Evolutionary conservation across 176 grass and related monocot genomes (phyloP), one percentile per base, ranked within the genome.

Genomic region (Tuctoria greenei): DNA sequence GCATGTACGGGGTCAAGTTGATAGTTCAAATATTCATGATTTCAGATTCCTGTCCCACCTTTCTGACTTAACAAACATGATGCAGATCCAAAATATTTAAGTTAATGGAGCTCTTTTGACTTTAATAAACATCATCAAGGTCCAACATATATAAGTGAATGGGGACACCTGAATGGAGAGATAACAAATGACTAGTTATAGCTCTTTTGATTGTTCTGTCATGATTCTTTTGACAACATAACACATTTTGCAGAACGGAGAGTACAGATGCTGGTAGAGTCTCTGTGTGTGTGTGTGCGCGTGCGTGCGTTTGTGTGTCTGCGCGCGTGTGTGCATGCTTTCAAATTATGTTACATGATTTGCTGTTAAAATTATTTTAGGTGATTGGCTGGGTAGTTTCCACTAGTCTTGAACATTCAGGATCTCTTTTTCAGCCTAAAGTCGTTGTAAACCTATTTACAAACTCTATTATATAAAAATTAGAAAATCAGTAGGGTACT

Each of bases 111-210:
- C 49, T 64, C 65, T 71, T 45, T 17, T 43, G 7, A 56, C 44
- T 71, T 54, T 11, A 51, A 72, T 6, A 36, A 45, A 46, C 38
- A 79, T 66, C 37, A 36, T 64, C 15, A 78, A 65, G 14, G 27
- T 37, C 47, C 47, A 57, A 37, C 13, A 64, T 37, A 72, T 36
- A 51, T 63, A 71, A 72, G 57, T 78, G 26, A 78, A 56, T 54
- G 46, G 59, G 66, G 59, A 78, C 67, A 65, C 21, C 31, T 78
- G 0, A 44, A 50, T 17, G 24, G 31, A 25, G 51, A 61, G 25
- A 13, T 59, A 69, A 69, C n/a, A 64, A 46, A 84, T 43, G 58
- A 56, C 71, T 45, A 54, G 27, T 70, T 42, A 56, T 65, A 78
- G 36, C 18, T 56, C n/a, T 46, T 55, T 36, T 57, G 31, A 21